Percentiles rank a stretch among this genome's conserved stretches.
These are phyloP conservation scores for Xylaria scruposa DNA, from an alignment of 495 filamentous ascomycete genomes.

Conservation along the genomic window DNA sequence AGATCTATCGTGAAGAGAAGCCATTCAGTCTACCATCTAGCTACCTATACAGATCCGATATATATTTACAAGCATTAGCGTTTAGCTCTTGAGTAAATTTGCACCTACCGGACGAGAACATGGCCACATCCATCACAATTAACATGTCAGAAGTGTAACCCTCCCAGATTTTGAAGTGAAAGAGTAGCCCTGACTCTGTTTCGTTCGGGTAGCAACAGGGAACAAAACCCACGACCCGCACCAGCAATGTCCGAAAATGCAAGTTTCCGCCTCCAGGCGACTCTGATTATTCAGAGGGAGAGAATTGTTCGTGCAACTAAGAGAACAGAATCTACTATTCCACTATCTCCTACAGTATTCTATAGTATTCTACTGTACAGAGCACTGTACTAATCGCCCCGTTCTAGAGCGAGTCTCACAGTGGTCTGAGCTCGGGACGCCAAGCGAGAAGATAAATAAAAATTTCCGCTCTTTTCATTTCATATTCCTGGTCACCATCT, in stretches of 20 bases:
- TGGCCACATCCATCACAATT: too few relatives aligned
- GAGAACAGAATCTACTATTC: too few relatives aligned
- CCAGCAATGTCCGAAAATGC: slow-evolving; percentile 5
- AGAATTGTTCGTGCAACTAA: too few relatives aligned
- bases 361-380: neutral
- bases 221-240: neutral
- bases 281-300: neutral
- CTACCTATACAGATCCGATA: too few relatives aligned
- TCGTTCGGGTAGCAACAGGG: too few relatives aligned
- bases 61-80: too few relatives aligned
- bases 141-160: too few relatives aligned
- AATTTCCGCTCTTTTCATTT: slow-evolving; percentile 7
- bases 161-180: too few relatives aligned
- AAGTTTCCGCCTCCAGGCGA: slow-evolving; percentile 4
- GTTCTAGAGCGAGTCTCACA: neutral
- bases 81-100: too few relatives aligned
- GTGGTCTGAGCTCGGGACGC: slow-evolving; percentile 16
- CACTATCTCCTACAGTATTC: neutral
- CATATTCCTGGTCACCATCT: neutral
- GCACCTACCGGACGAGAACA: too few relatives aligned
- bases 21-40: neutral
- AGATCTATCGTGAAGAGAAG: neutral
- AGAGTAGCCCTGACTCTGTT: too few relatives aligned
- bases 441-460: slow-evolving; percentile 10
- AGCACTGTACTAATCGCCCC: neutral